A percentile compares a stretch with the other conserved stretches of the same genome.
Evolutionary conservation across 1,139 yeast genomes (phyloP).

Genomic region (Candida gigantensis): DNA sequence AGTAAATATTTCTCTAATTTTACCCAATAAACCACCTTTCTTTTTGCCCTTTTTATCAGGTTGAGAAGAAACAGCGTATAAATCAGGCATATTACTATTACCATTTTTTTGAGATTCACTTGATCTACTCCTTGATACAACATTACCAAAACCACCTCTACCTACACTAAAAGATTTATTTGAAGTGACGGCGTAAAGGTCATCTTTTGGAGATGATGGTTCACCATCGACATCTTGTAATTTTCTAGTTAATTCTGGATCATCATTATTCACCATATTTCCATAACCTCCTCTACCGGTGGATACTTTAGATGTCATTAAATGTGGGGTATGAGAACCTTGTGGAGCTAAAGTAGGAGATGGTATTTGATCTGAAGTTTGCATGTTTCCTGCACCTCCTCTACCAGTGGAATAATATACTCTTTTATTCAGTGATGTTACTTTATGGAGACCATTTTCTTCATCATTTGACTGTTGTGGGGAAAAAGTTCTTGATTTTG

Average conservation of each 20-base stretch:
- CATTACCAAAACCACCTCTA: conserved; percentile 54
- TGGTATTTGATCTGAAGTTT: conserved; percentile 42
- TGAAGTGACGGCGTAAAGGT: conserved; percentile 38
- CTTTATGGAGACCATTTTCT: too few species aligned
- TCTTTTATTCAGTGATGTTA: too few species aligned
- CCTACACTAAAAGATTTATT: conserved; percentile 45
- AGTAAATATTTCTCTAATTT: conserved; percentile 31
- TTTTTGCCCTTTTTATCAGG: conserved; percentile 20
- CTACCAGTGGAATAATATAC: conserved; percentile 31
- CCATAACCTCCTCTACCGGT: conserved; percentile 87
- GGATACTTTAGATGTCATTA: conserved; percentile 58
- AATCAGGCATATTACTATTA: conserved; percentile 15
- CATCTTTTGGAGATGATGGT: conserved; percentile 23
- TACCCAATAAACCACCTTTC: conserved; percentile 33
- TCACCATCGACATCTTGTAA: conserved; percentile 66
- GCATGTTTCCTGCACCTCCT: conserved; percentile 45
- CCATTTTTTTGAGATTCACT: conserved; percentile 9
- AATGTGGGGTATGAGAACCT: conserved; percentile 65
- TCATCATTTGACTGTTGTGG: too few species aligned
- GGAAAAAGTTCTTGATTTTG: conserved; percentile 10
- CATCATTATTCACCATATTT: conserved; percentile 67
- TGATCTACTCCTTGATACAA: conserved; percentile 23
- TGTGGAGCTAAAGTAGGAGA: conserved; percentile 58
- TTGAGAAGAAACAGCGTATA: conserved; percentile 30
- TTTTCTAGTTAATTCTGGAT: conserved; percentile 60